phyloP scores from a whole-genome alignment of 306 rosid species.

The Nissolia schottii region DNA sequence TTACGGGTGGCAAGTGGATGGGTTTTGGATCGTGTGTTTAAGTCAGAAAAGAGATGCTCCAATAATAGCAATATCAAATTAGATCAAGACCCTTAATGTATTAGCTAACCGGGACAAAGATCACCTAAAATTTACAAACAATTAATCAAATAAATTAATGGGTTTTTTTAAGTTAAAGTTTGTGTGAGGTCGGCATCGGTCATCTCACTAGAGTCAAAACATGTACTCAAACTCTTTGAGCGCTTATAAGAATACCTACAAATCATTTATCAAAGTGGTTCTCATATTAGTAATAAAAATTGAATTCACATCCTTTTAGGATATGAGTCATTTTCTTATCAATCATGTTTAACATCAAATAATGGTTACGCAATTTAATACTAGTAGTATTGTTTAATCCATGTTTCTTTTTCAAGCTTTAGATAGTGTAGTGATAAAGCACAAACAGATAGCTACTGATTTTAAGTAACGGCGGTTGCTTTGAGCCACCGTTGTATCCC shows the following conservation, averaged over 20 bases:
- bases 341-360: no score
- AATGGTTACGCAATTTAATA: background rate
- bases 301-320: no score
- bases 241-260: no score
- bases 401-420: conserved; percentile 3
- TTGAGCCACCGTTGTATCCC: conserved; percentile 13
- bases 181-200: no score
- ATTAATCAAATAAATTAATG: background rate
- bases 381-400: conserved; percentile 15
- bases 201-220: no score
- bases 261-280: no score
- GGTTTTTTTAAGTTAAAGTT: no score
- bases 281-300: no score
- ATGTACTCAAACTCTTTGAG: no score
- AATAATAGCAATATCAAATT: background rate
- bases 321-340: no score
- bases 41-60: background rate
- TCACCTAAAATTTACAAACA: background rate
- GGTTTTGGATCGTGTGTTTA: no score
- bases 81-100: background rate
- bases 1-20: no score
- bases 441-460: conserved; percentile 13
- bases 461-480: background rate
- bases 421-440: conserved; percentile 13
- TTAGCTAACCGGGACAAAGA: background rate